Percentiles rank a stretch among this genome's conserved stretches.
phyloP scores from a whole-genome alignment of 2,329 filamentous ascomycete species.

The Calcarisporium arbuscula region DNA sequence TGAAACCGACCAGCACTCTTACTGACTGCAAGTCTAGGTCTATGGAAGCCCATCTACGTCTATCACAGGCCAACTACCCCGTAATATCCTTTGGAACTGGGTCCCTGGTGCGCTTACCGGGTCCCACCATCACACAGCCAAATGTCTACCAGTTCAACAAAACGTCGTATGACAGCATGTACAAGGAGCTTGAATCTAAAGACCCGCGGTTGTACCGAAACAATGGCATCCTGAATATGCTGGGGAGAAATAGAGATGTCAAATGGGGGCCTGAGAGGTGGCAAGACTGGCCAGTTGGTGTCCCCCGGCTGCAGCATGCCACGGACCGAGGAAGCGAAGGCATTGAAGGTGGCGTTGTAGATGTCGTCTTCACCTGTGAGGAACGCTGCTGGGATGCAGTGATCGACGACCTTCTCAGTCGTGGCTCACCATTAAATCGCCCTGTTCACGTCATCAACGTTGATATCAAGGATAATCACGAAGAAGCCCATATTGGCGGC shows the following conservation, averaged over 20 bases:
- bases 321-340: slow-evolving; percentile 72
- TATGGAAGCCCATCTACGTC: slow-evolving; percentile 96
- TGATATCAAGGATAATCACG: slow-evolving; percentile 97
- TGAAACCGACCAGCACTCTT: background rate
- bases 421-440: slow-evolving; percentile 80
- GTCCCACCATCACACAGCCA: slow-evolving; percentile 83
- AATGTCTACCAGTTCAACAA: slow-evolving; percentile 99
- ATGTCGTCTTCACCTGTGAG: slow-evolving; percentile 94
- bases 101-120: slow-evolving; percentile 86
- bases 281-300: slow-evolving; percentile 92
- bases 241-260: slow-evolving; percentile 82
- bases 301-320: slow-evolving; percentile 71
- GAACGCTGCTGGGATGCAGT: slow-evolving; percentile 98
- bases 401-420: slow-evolving; percentile 81
- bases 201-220: slow-evolving; percentile 82
- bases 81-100: slow-evolving; percentile 97
- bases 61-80: slow-evolving; percentile 82
- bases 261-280: slow-evolving; percentile 96
- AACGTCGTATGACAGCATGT: slow-evolving; percentile 92
- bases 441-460: slow-evolving; percentile 98
- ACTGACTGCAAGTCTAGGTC: slow-evolving; percentile 20
- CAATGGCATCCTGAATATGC: slow-evolving; percentile 93
- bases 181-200: slow-evolving; percentile 80
- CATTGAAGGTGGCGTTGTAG: slow-evolving; percentile 82
- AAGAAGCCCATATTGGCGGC: slow-evolving; percentile 87